A percentile compares a stretch with the other conserved stretches of the same genome.
Evolutionary conservation across 2,329 filamentous ascomycete genomes (phyloP).

Genomic region (Phialophora macrospora): DNA sequence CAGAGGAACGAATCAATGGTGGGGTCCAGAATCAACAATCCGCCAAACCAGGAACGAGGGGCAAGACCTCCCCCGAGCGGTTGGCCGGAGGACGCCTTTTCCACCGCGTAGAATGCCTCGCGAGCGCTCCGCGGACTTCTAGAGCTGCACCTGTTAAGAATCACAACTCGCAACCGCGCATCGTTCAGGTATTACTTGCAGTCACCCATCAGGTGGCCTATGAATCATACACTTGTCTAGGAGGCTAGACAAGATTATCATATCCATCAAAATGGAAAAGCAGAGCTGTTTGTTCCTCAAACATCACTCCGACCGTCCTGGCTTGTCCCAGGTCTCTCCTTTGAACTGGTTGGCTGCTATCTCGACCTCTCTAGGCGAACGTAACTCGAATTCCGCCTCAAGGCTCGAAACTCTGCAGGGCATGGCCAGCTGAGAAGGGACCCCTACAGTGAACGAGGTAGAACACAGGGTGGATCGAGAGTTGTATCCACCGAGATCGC

Average conservation of each 20-base stretch:
- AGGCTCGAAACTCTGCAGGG: not conserved
- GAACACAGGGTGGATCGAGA: not conserved
- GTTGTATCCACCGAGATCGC: not conserved
- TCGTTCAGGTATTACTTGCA: not conserved
- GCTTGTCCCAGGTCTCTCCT: not conserved
- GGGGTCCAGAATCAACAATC: constrained; percentile 20
- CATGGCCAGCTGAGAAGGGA: not conserved
- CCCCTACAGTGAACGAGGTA: not conserved
- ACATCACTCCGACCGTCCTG: not conserved
- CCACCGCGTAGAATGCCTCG: not conserved
- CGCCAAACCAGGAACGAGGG: constrained; percentile 17
- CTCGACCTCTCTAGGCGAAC: not conserved
- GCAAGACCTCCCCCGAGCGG: not conserved
- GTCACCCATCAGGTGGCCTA: not conserved
- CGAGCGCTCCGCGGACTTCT: not conserved
- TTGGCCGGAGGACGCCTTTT: constrained; percentile 16
- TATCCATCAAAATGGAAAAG: not conserved
- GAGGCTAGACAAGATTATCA: not conserved
- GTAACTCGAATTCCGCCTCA: not conserved
- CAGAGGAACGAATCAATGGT: constrained; percentile 7
- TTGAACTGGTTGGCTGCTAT: not conserved
- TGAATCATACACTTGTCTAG: not conserved
- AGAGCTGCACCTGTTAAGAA: not conserved
- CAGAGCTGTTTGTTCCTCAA: not conserved
- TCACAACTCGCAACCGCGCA: not conserved